phyloP scores from a whole-genome alignment of 2,329 filamentous ascomycete species.

The Fusarium zealandicum region DNA sequence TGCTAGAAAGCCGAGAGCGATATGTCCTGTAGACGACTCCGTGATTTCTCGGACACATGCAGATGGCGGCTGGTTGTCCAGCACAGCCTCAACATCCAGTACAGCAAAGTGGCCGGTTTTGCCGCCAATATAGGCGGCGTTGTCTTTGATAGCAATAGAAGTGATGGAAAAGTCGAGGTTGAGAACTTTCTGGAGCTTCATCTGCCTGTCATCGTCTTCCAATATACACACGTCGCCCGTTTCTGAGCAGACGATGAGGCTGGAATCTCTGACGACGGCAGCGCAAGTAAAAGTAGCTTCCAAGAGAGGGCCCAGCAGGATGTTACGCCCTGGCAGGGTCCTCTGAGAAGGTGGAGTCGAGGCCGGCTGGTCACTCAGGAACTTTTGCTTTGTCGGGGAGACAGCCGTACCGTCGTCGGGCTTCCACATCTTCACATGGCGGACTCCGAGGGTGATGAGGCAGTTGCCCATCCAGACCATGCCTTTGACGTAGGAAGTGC shows the following conservation, averaged over 20 bases:
- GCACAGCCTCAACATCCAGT: conserved; percentile 58
- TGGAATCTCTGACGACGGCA: conserved; percentile 70
- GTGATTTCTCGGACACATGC: conserved; percentile 51
- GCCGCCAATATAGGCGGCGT: conserved; percentile 72
- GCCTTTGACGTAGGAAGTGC: conserved; percentile 82
- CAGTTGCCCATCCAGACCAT: conserved; percentile 91
- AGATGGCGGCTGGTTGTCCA: conserved; percentile 48
- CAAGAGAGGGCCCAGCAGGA: conserved; percentile 79
- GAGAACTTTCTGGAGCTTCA: conserved; percentile 72
- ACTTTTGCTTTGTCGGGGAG: conserved; percentile 70
- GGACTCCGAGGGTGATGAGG: conserved; percentile 85
- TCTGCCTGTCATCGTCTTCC: conserved; percentile 76
- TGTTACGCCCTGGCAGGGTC: conserved; percentile 85
- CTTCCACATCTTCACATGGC: conserved; percentile 94
- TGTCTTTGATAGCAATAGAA: conserved; percentile 68
- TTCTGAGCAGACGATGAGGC: conserved; percentile 85
- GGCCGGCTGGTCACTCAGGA: conserved; percentile 52
- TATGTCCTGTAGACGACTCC: conserved; percentile 55
- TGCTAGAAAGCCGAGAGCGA: conserved; percentile 73
- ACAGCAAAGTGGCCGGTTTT: conserved; percentile 66
- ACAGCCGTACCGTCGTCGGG: conserved; percentile 70
- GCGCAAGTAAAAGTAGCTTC: conserved; percentile 87
- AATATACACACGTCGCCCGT: conserved; percentile 88
- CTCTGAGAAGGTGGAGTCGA: conserved; percentile 53
- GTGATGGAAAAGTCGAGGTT: conserved; percentile 72